Evolutionary conservation across 495 filamentous ascomycete species (phyloP), one percentile per base, ranked within the genome.

Genomic region (Niebla homalea): DNA sequence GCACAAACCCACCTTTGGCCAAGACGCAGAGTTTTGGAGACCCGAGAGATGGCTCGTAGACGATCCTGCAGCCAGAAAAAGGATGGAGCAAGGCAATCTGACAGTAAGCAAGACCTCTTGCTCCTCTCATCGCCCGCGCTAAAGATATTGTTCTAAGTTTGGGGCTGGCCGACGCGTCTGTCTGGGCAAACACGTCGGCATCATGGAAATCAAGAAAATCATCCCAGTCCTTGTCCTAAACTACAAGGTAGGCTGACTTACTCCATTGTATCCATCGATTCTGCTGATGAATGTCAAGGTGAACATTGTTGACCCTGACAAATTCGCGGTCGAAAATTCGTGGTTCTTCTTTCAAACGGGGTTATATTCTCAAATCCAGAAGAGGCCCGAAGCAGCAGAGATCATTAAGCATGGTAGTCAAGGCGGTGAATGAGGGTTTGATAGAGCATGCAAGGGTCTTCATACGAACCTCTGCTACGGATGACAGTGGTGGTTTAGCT

Each of bases 121-220:
- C 23, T 20, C 25, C n/a, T 44, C n/a, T 41, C n/a, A n/a, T n/a
- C 25, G 25, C 25, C 4, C 7, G 7, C 10, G 18, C 45, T 43
- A 36, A 56, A 15, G 7, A 21, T 14, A 4, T 26, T 25, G 25
- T 36, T 40, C 18, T 22, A 53, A 65, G 61, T 65, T 63, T 50
- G 62, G 62, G 7, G 57, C 51, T 0, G 62, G 62, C 10, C n/a
- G 42, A n/a, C 55, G 62, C 4, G 36, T 53, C 19, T 65, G 61
- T 46, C 29, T 65, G 2, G 62, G 62, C 5, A 57, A 50, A 35
- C 19, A 63, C 36, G 49, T 65, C 29, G 48, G 48, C 4, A 43
- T 54, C 7, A 20, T 65, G 37, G 62, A 65, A 40, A 53, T 61
- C 4, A 57, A 62, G 35, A 65, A 62, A 37, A 5, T 65, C 3